phyloP scores from a whole-genome alignment of 129 eudicot genomes.

The Centella asiatica region DNA sequence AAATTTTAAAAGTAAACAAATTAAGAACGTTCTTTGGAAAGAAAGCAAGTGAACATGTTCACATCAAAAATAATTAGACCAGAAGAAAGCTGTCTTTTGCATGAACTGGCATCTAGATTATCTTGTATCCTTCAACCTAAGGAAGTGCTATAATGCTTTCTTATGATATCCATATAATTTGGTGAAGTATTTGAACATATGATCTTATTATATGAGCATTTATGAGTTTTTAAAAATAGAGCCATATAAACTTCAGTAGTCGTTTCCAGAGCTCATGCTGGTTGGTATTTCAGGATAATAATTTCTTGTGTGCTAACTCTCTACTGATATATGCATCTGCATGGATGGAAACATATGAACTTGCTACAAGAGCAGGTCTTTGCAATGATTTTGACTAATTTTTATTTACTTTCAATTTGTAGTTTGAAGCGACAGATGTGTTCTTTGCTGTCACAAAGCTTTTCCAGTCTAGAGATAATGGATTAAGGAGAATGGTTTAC shows the following conservation, averaged over 20 bases:
- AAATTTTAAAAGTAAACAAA: too few species aligned
- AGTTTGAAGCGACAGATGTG: slow-evolving; percentile 94
- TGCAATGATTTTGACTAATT: slow-evolving; percentile 3
- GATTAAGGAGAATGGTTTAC: slow-evolving; percentile 88
- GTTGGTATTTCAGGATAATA: background rate
- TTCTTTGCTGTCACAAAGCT: slow-evolving; percentile 79
- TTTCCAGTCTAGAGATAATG: slow-evolving; percentile 68
- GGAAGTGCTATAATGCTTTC: background rate
- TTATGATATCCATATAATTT: background rate
- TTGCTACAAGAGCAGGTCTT: background rate
- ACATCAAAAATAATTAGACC: too few species aligned
- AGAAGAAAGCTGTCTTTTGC: background rate
- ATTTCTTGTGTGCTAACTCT: too few species aligned
- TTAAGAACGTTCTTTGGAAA: too few species aligned
- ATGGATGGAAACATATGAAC: background rate
- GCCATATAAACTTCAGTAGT: background rate
- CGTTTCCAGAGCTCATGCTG: background rate
- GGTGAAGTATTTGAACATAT: background rate
- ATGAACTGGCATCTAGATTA: background rate
- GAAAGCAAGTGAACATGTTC: too few species aligned
- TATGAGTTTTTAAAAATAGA: background rate
- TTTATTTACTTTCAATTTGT: slow-evolving; percentile 18
- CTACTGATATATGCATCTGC: background rate
- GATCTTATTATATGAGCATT: background rate
- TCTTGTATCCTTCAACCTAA: background rate